A percentile compares a stretch with the other conserved stretches of the same genome.
Evolutionary conservation across 805 yeast genomes (phyloP).

Genomic region (Kuraishia hungarica): DNA sequence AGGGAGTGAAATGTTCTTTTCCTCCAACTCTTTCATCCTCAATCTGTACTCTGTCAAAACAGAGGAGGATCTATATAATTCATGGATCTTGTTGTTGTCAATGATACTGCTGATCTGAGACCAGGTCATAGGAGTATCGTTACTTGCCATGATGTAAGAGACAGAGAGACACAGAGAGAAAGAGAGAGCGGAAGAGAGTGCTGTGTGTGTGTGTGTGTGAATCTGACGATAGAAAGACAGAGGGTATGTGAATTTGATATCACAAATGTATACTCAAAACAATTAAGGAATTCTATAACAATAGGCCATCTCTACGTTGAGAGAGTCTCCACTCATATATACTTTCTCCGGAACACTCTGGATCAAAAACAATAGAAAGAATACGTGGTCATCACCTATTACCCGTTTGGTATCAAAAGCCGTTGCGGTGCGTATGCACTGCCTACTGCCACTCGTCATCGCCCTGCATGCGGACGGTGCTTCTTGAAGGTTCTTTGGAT

Average conservation of each 20-base stretch:
- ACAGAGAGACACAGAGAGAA: no score
- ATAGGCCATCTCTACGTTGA: no score
- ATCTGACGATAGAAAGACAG: neutral
- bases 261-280: no score
- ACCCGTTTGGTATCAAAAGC: neutral
- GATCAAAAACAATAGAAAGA: neutral
- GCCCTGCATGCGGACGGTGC: neutral
- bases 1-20: constrained; percentile 30
- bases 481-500: neutral
- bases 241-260: no score
- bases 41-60: constrained; percentile 33
- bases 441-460: neutral
- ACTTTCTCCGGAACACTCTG: neutral
- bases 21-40: constrained; percentile 33
- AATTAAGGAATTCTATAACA: no score
- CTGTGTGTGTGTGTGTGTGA: no score
- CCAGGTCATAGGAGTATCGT: constrained; percentile 36
- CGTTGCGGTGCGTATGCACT: neutral
- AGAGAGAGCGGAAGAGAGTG: no score
- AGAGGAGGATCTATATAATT: constrained; percentile 38
- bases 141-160: neutral
- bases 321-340: no score
- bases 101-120: constrained; percentile 29
- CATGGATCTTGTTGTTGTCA: constrained; percentile 31
- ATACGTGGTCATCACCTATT: neutral